phyloP scores from a whole-genome alignment of 2,329 filamentous ascomycete species.

The Sclerotiophoma versabilis region DNA sequence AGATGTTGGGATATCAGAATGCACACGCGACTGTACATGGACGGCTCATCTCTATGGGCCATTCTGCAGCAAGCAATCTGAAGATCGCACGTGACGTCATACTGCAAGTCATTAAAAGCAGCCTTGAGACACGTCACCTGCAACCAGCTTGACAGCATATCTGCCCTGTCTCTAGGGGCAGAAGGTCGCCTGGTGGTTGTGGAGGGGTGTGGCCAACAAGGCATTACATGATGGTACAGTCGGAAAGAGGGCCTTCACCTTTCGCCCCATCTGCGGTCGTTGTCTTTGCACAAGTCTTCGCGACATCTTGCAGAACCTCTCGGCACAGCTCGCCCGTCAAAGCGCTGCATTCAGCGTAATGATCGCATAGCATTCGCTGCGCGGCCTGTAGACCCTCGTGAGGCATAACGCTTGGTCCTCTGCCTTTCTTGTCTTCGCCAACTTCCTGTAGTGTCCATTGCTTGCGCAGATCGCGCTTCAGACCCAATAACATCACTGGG shows the following conservation, averaged over 20 bases:
- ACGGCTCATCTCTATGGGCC: not conserved
- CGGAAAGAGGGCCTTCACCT: conserved; percentile 45
- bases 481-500: conserved; percentile 65
- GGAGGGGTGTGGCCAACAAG: not conserved
- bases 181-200: not conserved
- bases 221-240: conserved; percentile 29
- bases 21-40: not conserved
- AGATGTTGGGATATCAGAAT: not conserved
- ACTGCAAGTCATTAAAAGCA: not conserved
- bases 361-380: conserved; percentile 66
- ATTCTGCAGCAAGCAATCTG: not conserved
- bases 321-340: conserved; percentile 65
- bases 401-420: conserved; percentile 57
- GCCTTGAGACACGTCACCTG: not conserved
- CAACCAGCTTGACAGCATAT: not conserved
- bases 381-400: conserved; percentile 59
- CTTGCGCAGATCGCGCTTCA: conserved; percentile 64
- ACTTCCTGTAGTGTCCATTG: conserved; percentile 51
- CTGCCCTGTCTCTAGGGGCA: not conserved
- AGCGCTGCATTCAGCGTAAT: conserved; percentile 69
- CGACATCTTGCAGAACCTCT: conserved; percentile 68
- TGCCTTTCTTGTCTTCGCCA: conserved; percentile 45
- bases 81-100: not conserved
- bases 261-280: conserved; percentile 62
- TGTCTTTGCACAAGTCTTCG: conserved; percentile 64